Evolutionary conservation across 2,329 filamentous ascomycete species (phyloP), one percentile per base, ranked within the genome.

Genomic region (Apiospora marii): DNA sequence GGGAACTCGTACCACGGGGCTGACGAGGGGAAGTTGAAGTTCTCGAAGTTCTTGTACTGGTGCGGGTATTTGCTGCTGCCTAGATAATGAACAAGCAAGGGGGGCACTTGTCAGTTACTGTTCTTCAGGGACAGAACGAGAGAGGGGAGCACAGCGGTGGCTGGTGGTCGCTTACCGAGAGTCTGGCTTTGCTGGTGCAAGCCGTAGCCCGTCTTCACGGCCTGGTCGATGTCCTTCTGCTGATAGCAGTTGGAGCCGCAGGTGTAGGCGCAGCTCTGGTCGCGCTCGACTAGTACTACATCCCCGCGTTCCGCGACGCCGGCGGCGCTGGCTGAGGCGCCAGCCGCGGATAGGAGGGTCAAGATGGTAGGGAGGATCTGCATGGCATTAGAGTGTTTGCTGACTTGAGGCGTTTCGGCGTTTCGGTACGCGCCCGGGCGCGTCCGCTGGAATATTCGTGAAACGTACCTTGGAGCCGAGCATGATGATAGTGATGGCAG

Each of bases 1-100:
- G 84, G 84, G 74, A 84, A 86, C 76, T 85, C 84, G 73, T 85
- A 85, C 80, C 82, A 85, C 1, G 83, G 84, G 2, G 74, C 75
- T 0, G 74, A 24, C 12, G 80, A 82, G 24, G 83, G 82, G 77
- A 85, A 85, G 49, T 74, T 76, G 74, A 85, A 86, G 67, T 82
- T 83, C 73, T 86, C 84, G 75, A 80, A 81, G 79, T 85, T 80
- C 74, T 84, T 82, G 78, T 84, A 85, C 74, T 82, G 78, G 75
- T 86, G 84, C 14, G 84, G 84, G 74, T 86, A 86, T 68, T 79
- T 75, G 73, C 82, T 81, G 67, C 71, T 74, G 71, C 78, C 79
- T 73, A 73, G 19, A 48, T n/a, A 74, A 41, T 8, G 53, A 22
- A 13, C 19, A 4, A 4, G 51, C 22, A 30, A 30, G 46, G 0